Base-by-base conservation (phyloP, 2,329 filamentous ascomycete genomes). In the Parafenestella ontariensis region DNA sequence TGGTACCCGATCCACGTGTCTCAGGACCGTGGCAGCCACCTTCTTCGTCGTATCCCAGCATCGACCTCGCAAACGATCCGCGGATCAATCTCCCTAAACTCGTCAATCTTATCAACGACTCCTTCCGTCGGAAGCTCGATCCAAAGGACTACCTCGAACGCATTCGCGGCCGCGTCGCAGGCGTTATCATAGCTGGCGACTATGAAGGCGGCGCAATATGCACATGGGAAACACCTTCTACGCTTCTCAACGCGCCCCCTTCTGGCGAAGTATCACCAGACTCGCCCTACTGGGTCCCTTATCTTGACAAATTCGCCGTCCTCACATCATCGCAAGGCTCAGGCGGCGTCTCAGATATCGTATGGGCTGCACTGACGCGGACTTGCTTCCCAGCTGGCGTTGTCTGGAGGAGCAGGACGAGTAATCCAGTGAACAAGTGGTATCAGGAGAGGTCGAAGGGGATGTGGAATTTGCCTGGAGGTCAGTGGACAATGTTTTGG, bases 401-500 rank as follows among this genome's bases (percentile, higher is more conserved):
- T 1, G 96, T 93, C 70, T 99, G 95, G 95, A 83, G 93, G 52
- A 96, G 91, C 72, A 83, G 95, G 46, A 89, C 89, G 69, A 87
- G 93, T 71, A 98, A 99, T 70, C 94, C 93, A 0, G 95, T 99
- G 4, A 99, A 99, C 72, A 97, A 97, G 73, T 99, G 95, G 95
- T 99, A 99, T 75, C 97, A 98, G 77, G 95, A 99, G 77, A 84
- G 95, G 43, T 91, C 91, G 2, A 80, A 85, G 43, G 95, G 95
- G 0, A 93, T 88, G 2, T 90, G 88, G 83, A 95, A 96, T 77
- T 78, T 99, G 33, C 82, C 84, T 0, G 87, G 85, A n/a, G 90
- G 85, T 41, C 89, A 93, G 64, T 99, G 95, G 95, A 92, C 92
- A 3, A 97, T 98, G 92, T 99, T 99, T 71, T 99, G 95, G 93